phyloP scores from a whole-genome alignment of 2,329 filamentous ascomycete genomes.

The Stachybotrys chartarum region DNA sequence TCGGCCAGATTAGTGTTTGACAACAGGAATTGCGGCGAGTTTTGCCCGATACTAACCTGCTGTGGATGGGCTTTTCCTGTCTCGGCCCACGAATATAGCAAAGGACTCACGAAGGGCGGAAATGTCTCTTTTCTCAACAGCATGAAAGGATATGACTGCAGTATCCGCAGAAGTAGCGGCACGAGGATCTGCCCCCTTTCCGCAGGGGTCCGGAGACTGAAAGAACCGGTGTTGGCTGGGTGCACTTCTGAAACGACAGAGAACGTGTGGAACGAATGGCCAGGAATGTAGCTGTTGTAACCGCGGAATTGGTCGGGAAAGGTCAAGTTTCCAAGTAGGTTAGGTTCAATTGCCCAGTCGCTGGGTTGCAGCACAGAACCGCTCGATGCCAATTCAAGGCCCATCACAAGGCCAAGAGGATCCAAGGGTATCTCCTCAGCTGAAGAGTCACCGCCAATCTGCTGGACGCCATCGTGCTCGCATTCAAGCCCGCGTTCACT shows the following conservation, averaged over 20 bases:
- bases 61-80: conserved; percentile 2
- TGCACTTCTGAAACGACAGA: conserved; percentile 2
- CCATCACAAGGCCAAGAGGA: neutral
- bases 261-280: conserved; percentile 1
- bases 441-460: neutral
- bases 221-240: conserved; percentile 3
- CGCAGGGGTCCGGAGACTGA: neutral
- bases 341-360: neutral
- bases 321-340: neutral
- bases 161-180: conserved; percentile 3
- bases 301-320: neutral
- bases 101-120: conserved; percentile 6
- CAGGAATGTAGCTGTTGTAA: neutral
- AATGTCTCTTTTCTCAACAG: conserved; percentile 4
- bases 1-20: neutral
- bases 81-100: conserved; percentile 5
- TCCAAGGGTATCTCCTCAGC: neutral
- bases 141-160: conserved; percentile 9
- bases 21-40: neutral
- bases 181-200: neutral
- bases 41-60: conserved; percentile 3
- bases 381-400: neutral
- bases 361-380: neutral
- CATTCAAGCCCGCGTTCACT: neutral
- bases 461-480: neutral